Percentiles rank a stretch among this genome's conserved stretches.
phyloP scores from a whole-genome alignment of 805 yeast species.

The Candida broadrunensis region DNA sequence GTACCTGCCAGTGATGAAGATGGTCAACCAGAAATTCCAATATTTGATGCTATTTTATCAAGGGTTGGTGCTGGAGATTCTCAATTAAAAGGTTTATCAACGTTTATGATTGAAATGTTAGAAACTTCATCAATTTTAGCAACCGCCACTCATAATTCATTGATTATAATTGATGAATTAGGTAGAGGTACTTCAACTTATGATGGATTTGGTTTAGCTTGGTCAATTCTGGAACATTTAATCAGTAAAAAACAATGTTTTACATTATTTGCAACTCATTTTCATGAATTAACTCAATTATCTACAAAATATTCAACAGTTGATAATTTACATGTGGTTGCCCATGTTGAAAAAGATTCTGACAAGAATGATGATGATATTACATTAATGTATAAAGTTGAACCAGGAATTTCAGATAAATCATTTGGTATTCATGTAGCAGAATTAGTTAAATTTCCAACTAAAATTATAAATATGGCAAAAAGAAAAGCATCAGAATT shows the following conservation, averaged over 20 bases:
- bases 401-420: constrained; percentile 91
- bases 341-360: constrained; percentile 64
- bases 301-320: constrained; percentile 60
- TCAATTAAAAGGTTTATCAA: constrained; percentile 93
- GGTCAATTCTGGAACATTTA: constrained; percentile 90
- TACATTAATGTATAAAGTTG: constrained; percentile 89
- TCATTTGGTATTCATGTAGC: constrained; percentile 98
- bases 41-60: constrained; percentile 89
- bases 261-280: constrained; percentile 93
- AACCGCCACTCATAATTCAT: constrained; percentile 72
- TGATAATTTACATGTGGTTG: constrained; percentile 86
- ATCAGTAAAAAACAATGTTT: constrained; percentile 70
- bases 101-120: constrained; percentile 89
- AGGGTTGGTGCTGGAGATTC: constrained; percentile 99
- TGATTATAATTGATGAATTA: constrained; percentile 88
- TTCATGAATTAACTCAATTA: constrained; percentile 88
- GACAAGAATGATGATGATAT: constrained; percentile 58
- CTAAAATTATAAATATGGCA: constrained; percentile 89
- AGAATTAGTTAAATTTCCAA: constrained; percentile 89
- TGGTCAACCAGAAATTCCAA: constrained; percentile 61
- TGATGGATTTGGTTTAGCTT: constrained; percentile 97
- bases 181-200: constrained; percentile 90
- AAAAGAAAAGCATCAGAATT: constrained; percentile 89
- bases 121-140: constrained; percentile 87
- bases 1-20: constrained; percentile 61